A percentile compares a stretch with the other conserved stretches of the same genome.
These are phyloP conservation scores for Zanthoxylum bungeanum DNA, from an alignment of 345 rosid genomes.

Conservation along the genomic window DNA sequence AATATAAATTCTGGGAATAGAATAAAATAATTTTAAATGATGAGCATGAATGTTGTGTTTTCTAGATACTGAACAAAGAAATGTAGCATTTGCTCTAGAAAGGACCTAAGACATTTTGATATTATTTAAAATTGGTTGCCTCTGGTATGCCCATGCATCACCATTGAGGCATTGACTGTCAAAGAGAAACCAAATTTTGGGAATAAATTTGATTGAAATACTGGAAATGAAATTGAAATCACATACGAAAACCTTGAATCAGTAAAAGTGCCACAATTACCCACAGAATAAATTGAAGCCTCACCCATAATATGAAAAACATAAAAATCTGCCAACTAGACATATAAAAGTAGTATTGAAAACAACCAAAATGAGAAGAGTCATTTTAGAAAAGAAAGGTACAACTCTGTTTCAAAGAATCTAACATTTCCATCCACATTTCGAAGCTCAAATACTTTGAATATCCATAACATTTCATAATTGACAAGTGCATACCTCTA, in stretches of 20 bases:
- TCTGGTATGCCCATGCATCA: background rate
- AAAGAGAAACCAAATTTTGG: no score
- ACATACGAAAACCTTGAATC: background rate
- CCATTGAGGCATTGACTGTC: no score
- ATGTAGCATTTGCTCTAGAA: no score
- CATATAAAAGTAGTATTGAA: background rate
- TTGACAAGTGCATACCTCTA: slow-evolving; percentile 37
- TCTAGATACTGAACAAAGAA: no score
- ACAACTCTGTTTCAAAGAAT: background rate
- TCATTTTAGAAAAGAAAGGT: background rate
- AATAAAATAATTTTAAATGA: background rate
- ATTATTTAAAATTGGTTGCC: background rate
- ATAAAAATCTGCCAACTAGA: background rate
- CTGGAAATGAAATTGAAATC: background rate
- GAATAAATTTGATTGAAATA: background rate
- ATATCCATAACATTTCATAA: slow-evolving; percentile 19
- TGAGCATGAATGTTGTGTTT: no score
- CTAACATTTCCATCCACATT: no score
- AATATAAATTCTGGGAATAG: background rate
- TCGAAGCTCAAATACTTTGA: slow-evolving; percentile 13
- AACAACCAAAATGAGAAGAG: background rate
- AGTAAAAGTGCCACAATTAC: no score
- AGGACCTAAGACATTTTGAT: background rate
- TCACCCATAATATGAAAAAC: background rate
- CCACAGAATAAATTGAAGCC: no score